Conservation (phyloP, 805 yeast genomes). For the Wickerhamiella qilinensis region DNA sequence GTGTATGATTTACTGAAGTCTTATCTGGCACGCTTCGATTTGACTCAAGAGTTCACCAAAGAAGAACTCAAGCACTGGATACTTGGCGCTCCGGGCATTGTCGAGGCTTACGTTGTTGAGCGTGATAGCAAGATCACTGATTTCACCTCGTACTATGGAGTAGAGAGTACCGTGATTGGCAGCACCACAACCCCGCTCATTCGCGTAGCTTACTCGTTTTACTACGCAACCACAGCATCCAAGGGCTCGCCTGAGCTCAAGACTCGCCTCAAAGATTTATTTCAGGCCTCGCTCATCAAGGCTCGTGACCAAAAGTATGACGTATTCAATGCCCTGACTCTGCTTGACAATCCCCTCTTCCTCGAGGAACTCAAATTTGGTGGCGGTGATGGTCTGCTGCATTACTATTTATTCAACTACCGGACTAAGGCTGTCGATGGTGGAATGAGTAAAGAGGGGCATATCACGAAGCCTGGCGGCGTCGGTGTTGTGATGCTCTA, state of each 20-base stretch:
- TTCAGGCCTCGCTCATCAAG: constrained; percentile 60
- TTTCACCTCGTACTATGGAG: constrained; percentile 73
- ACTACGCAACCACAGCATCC: constrained; percentile 57
- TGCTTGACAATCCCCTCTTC: constrained; percentile 79
- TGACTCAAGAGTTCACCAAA: constrained; percentile 51
- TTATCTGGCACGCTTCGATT: constrained; percentile 56
- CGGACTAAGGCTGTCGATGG: constrained; percentile 66
- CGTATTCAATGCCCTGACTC: constrained; percentile 83
- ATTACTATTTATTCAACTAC: constrained; percentile 86
- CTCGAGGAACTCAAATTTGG: constrained; percentile 76
- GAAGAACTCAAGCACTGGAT: constrained; percentile 75
- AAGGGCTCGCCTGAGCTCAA: constrained; percentile 27
- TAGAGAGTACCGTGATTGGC: constrained; percentile 69
- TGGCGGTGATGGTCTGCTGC: constrained; percentile 80
- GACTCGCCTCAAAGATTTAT: constrained; percentile 42
- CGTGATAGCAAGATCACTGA: constrained; percentile 54
- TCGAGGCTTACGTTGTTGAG: constrained; percentile 67
- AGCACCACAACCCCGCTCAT: constrained; percentile 47
- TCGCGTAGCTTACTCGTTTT: constrained; percentile 77
- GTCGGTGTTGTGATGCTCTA: constrained; percentile 80
- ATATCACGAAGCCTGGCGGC: constrained; percentile 49
- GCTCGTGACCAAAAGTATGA: constrained; percentile 59
- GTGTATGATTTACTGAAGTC: constrained; percentile 41
- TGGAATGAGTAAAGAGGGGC: constrained; percentile 48
- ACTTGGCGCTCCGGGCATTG: constrained; percentile 22